Conservation (phyloP, 2,329 filamentous ascomycete genomes). For the Ceratocystis destructans region DNA sequence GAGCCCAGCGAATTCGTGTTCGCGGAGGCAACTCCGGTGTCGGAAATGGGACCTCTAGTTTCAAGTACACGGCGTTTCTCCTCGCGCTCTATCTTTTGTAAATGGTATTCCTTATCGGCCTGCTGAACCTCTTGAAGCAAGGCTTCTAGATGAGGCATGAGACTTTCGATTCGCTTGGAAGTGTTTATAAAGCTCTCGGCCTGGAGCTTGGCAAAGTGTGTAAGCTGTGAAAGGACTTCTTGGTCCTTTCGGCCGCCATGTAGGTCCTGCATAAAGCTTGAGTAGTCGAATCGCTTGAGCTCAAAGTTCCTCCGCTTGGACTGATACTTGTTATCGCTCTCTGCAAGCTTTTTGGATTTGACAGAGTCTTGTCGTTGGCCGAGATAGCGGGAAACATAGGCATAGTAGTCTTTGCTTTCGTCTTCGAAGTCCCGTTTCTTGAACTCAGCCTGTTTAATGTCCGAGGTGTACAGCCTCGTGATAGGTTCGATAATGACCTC, state of each 20-base stretch:
- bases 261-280: constrained; percentile 97
- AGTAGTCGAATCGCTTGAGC: constrained; percentile 95
- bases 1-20: constrained; percentile 46
- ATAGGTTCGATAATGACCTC: constrained; percentile 92
- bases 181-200: constrained; percentile 69
- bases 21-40: constrained; percentile 6
- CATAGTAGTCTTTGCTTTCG: constrained; percentile 96
- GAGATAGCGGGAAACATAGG: constrained; percentile 88
- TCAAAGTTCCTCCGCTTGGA: constrained; percentile 88
- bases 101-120: constrained; percentile 92
- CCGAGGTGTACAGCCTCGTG: constrained; percentile 77
- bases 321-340: constrained; percentile 95
- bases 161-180: constrained; percentile 72
- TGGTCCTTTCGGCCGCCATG: constrained; percentile 98
- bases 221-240: constrained; percentile 86
- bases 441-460: constrained; percentile 93
- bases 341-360: constrained; percentile 91
- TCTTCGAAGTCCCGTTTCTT: constrained; percentile 98
- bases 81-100: constrained; percentile 86
- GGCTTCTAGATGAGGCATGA: constrained; percentile 81
- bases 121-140: constrained; percentile 78
- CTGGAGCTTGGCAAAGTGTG: constrained; percentile 84
- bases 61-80: constrained; percentile 84
- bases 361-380: constrained; percentile 89
- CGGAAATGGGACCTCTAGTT: constrained; percentile 42